phyloP scores from a whole-genome alignment of 768 basidiomycete genomes.

The Clavulina sp. region DNA sequence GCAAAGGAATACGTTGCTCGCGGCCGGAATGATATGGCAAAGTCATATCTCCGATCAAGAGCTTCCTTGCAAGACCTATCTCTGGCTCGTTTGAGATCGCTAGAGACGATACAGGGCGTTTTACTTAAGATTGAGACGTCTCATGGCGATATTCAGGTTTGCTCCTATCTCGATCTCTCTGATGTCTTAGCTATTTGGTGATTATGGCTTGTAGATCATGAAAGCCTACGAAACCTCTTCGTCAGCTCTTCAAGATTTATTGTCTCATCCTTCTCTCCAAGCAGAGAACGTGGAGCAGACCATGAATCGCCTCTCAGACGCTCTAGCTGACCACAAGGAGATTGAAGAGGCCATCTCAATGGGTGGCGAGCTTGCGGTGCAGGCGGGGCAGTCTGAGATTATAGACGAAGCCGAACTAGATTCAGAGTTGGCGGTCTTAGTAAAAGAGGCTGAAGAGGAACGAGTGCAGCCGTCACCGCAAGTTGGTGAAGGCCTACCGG shows the following conservation, averaged over 20 bases:
- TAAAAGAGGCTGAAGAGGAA: constrained; percentile 7
- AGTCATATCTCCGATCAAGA: constrained; percentile 61
- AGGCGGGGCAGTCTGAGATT: constrained; percentile 13
- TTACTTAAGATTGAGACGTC: constrained; percentile 72
- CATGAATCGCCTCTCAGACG: constrained; percentile 73
- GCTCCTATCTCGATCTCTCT: constrained; percentile 10
- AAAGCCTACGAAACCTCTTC: constrained; percentile 72
- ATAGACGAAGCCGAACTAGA: constrained; percentile 31
- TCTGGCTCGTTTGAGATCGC: constrained; percentile 51
- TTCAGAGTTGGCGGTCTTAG: constrained; percentile 7
- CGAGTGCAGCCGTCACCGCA: constrained; percentile 3
- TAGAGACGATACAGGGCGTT: constrained; percentile 59
- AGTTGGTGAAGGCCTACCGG: too few species aligned
- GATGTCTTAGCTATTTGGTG: neutral
- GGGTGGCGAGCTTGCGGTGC: constrained; percentile 44
- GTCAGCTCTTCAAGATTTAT: constrained; percentile 51
- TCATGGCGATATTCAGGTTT: constrained; percentile 75
- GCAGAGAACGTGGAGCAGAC: constrained; percentile 68
- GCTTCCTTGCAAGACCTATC: constrained; percentile 69
- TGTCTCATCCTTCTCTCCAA: constrained; percentile 64
- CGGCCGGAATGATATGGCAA: constrained; percentile 54
- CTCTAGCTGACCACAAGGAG: constrained; percentile 65
- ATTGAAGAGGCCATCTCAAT: constrained; percentile 59
- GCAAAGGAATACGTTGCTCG: constrained; percentile 46
- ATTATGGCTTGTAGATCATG: constrained; percentile 50